These are phyloP conservation scores for Geoglossum glabrum DNA, from an alignment of 495 filamentous ascomycete species.

Conservation along the genomic window DNA sequence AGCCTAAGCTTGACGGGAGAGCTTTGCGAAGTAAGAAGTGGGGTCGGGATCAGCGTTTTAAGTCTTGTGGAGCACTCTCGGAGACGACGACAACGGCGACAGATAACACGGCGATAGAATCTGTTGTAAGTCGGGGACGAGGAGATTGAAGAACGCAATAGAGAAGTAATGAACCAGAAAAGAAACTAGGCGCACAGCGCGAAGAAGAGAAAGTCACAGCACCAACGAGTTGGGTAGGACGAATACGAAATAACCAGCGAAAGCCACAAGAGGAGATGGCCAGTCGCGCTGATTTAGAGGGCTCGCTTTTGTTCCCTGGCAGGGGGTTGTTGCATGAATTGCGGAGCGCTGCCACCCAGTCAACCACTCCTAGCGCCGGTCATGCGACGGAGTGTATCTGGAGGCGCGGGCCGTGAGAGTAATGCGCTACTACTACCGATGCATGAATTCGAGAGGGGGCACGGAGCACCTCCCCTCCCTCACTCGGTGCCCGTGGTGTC, in stretches of 20 bases:
- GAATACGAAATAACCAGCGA: not conserved
- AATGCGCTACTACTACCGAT: too few relatives aligned
- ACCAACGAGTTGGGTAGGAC: not conserved
- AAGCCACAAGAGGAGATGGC: not conserved
- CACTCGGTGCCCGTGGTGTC: not conserved
- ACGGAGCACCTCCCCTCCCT: not conserved
- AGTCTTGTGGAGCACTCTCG: not conserved
- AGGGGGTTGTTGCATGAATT: not conserved
- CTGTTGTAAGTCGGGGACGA: not conserved
- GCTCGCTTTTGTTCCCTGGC: not conserved
- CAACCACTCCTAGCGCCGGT: not conserved
- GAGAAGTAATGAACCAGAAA: not conserved
- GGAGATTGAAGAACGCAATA: not conserved
- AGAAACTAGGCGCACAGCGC: not conserved
- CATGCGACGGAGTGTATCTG: not conserved
- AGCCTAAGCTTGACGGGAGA: too few relatives aligned
- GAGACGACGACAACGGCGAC: not conserved
- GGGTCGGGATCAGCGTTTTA: not conserved
- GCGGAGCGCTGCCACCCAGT: not conserved
- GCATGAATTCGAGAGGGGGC: not conserved
- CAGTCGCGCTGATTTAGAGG: not conserved
- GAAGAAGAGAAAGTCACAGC: not conserved
- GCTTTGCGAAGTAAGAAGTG: not conserved
- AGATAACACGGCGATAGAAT: too few relatives aligned
- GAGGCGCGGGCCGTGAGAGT: too few relatives aligned